Evolutionary conservation across 805 yeast genomes (phyloP).

Genomic region (Yarrowia porcina): DNA sequence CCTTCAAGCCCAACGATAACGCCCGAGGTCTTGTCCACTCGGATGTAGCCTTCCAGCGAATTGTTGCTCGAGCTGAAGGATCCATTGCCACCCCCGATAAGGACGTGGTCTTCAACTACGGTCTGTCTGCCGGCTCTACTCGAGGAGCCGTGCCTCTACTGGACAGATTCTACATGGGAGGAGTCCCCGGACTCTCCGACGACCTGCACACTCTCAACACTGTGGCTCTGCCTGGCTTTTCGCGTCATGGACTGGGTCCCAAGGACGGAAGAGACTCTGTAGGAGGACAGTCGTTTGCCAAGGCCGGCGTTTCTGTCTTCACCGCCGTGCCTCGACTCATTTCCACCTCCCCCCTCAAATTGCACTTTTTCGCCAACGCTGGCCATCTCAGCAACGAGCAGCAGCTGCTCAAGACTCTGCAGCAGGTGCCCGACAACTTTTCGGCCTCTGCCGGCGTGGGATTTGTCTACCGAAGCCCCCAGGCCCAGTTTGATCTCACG

Average conservation of each 20-base stretch:
- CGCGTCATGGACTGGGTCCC: conserved; percentile 24
- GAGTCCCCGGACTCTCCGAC: conserved; percentile 7
- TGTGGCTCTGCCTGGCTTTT: conserved; percentile 16
- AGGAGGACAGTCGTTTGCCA: conserved; percentile 24
- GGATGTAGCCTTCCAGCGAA: conserved; percentile 12
- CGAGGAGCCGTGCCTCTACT: conserved; percentile 22
- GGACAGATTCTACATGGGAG: conserved; percentile 25
- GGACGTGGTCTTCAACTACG: conserved; percentile 19
- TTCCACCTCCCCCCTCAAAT: conserved; percentile 3
- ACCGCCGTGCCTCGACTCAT: conserved; percentile 6
- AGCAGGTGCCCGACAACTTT: conserved; percentile 7
- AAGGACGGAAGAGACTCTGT: conserved; percentile 24
- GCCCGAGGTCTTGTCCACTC: conserved; percentile 11
- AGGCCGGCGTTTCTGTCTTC: conserved; percentile 9
- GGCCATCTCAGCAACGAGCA: conserved; percentile 19
- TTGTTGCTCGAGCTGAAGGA: conserved; percentile 14
- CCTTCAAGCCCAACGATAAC: conserved; percentile 11
- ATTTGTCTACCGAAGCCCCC: conserved; percentile 15
- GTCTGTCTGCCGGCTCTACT: conserved; percentile 10
- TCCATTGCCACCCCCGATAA: neutral
- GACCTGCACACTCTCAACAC: conserved; percentile 21
- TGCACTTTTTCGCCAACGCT: conserved; percentile 24
- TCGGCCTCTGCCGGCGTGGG: conserved; percentile 23
- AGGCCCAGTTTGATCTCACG: conserved; percentile 21
- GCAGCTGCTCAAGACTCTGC: conserved; percentile 1